Percentiles rank a stretch among this genome's conserved stretches.
These are phyloP conservation scores for Tricholoma sp. DNA, from an alignment of 768 basidiomycete species.

Conservation along the genomic window DNA sequence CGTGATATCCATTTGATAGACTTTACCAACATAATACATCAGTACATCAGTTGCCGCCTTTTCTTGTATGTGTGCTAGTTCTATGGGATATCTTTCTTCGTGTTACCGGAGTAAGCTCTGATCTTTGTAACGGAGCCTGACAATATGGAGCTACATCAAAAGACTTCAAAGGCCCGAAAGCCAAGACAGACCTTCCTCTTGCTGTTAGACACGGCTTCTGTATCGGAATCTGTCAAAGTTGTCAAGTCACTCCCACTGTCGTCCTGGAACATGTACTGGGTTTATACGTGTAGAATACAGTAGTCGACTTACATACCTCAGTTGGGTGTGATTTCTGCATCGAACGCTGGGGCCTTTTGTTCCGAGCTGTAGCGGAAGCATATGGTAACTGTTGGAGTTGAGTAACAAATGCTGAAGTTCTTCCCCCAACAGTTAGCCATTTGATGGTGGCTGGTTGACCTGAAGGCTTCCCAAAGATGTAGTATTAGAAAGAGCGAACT, in stretches of 20 bases:
- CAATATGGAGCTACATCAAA: neutral
- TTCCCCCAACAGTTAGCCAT: conserved; percentile 71
- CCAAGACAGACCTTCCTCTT: conserved; percentile 6
- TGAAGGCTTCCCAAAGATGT: conserved; percentile 43
- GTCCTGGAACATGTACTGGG: neutral
- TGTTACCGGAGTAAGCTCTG: neutral
- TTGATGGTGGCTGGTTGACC: conserved; percentile 68
- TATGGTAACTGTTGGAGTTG: conserved; percentile 48
- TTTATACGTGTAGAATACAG: neutral
- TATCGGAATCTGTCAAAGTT: conserved; percentile 17
- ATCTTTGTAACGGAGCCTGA: neutral
- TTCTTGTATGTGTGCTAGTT: neutral
- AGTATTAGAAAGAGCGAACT: neutral
- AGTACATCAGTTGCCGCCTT: neutral
- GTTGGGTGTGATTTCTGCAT: neutral
- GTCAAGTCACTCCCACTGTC: conserved; percentile 17
- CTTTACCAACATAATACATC: neutral
- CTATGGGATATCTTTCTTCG: neutral
- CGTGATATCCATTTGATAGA: neutral
- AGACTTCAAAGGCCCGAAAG: neutral
- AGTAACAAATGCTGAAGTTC: conserved; percentile 68
- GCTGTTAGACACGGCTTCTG: conserved; percentile 2
- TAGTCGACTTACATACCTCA: neutral
- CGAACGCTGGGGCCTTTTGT: neutral
- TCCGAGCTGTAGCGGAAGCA: neutral